phyloP scores from a whole-genome alignment of 1,139 yeast genomes.

The Suhomyces guaymorum region DNA sequence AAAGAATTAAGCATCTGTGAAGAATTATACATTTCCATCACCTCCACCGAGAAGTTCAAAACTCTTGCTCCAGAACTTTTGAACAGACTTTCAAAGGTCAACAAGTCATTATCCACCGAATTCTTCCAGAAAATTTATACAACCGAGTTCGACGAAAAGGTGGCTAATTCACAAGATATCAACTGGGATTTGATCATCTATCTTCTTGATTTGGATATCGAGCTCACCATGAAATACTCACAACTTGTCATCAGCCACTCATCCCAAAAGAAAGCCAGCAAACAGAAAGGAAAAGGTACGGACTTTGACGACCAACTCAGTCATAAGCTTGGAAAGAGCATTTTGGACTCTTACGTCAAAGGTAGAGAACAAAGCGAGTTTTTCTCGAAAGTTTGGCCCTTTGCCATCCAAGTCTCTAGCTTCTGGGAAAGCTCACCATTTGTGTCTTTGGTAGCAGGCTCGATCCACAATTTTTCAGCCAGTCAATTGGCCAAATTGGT shows the following conservation, averaged over 20 bases:
- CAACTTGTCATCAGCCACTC: slow-evolving; percentile 22
- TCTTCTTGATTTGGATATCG: slow-evolving; percentile 51
- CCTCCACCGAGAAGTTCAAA: slow-evolving; percentile 27
- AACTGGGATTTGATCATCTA: slow-evolving; percentile 50
- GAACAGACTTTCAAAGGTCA: slow-evolving; percentile 34
- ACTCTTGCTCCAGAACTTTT: slow-evolving; percentile 41
- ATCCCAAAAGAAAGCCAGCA: no score
- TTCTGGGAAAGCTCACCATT: slow-evolving; percentile 34
- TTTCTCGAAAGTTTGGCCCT: slow-evolving; percentile 47
- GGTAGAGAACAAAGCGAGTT: slow-evolving; percentile 62
- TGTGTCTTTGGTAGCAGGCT: slow-evolving; percentile 37
- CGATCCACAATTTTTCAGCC: slow-evolving; percentile 46
- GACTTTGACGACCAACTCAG: slow-evolving; percentile 5
- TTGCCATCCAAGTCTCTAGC: slow-evolving; percentile 25
- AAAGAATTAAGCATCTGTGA: slow-evolving; percentile 43
- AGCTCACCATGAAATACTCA: slow-evolving; percentile 46
- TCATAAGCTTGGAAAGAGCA: slow-evolving; percentile 32
- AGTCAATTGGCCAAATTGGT: slow-evolving; percentile 41
- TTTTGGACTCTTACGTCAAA: slow-evolving; percentile 50
- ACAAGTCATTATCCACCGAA: slow-evolving; percentile 49
- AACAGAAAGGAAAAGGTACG: no score
- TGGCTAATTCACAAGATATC: slow-evolving; percentile 11
- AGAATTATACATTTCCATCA: slow-evolving; percentile 40
- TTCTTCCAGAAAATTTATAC: slow-evolving; percentile 42
- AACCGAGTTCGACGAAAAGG: slow-evolving; percentile 25